These are phyloP conservation scores for Dalbergia cultrata DNA, from an alignment of 306 rosid species.

Conservation along the genomic window DNA sequence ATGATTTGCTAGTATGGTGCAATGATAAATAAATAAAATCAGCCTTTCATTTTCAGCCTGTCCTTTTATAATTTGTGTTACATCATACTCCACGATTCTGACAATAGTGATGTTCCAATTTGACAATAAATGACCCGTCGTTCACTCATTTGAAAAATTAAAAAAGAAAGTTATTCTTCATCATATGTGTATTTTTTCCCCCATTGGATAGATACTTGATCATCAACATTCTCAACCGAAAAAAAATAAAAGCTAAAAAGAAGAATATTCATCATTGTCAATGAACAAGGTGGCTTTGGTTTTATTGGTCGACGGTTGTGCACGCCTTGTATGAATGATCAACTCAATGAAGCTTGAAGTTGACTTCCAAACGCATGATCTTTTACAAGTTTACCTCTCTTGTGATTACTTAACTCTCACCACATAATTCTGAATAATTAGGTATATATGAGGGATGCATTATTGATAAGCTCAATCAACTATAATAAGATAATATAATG, in stretches of 20 bases:
- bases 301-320: slow-evolving; percentile 12
- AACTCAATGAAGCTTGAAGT: slow-evolving; percentile 19
- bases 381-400: background rate
- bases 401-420: background rate
- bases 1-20: background rate
- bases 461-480: slow-evolving; percentile 34
- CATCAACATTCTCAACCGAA: background rate
- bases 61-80: background rate
- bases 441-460: background rate
- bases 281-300: background rate
- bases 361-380: slow-evolving; percentile 6
- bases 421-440: background rate
- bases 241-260: background rate
- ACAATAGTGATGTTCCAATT: background rate
- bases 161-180: background rate
- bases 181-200: background rate
- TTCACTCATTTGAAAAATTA: background rate
- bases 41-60: background rate
- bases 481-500: slow-evolving; percentile 15
- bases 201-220: background rate
- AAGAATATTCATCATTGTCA: background rate
- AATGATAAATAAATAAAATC: background rate
- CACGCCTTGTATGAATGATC: background rate
- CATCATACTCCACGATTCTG: background rate
- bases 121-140: background rate